Conservation (phyloP, 2,329 filamentous ascomycete genomes). For the Apiospora koreana region DNA sequence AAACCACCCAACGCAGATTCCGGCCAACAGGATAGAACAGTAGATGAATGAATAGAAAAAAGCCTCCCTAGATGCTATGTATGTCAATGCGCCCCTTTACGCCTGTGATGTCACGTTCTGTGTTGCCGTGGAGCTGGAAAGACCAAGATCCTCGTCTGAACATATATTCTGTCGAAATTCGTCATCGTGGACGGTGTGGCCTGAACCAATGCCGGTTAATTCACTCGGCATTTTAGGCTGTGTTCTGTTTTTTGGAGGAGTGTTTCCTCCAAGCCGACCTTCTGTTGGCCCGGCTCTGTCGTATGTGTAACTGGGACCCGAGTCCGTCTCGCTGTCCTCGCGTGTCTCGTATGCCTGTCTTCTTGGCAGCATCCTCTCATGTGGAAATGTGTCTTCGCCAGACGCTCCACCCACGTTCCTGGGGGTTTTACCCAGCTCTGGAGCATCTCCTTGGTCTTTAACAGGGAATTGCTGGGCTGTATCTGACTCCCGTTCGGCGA, state of each 20-base stretch:
- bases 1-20: neutral
- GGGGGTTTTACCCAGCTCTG: neutral
- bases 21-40: neutral
- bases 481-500: neutral
- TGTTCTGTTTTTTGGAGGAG: slow-evolving; percentile 9
- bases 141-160: slow-evolving; percentile 26
- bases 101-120: slow-evolving; percentile 24
- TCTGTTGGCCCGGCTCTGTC: neutral
- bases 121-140: slow-evolving; percentile 11
- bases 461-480: neutral
- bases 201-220: slow-evolving; percentile 22
- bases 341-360: neutral
- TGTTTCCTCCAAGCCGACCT: neutral
- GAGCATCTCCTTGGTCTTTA: neutral
- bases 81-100: slow-evolving; percentile 14
- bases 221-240: slow-evolving; percentile 20
- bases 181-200: slow-evolving; percentile 19
- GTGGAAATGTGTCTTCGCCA: neutral
- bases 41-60: neutral
- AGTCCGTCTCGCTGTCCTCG: slow-evolving; percentile 8
- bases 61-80: slow-evolving; percentile 2
- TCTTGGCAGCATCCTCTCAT: neutral
- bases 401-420: neutral
- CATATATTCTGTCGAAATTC: slow-evolving; percentile 21
- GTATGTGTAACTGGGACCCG: slow-evolving; percentile 10